phyloP scores from a whole-genome alignment of 805 yeast species.

The Candida ponderosae region DNA sequence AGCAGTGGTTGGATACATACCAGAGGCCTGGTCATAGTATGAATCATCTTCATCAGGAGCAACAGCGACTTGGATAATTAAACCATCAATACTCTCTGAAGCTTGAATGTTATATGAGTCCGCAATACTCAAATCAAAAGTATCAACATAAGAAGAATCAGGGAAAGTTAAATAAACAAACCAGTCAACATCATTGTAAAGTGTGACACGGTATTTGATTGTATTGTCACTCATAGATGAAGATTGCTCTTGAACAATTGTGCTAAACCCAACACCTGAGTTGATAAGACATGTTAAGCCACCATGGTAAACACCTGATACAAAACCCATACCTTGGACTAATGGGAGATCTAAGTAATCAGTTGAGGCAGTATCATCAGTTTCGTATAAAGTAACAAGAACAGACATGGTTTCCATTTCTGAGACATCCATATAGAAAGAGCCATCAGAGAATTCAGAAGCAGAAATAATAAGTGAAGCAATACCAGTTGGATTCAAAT shows the following conservation, averaged over 20 bases:
- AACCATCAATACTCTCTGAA: conserved; percentile 25
- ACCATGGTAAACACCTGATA: conserved; percentile 43
- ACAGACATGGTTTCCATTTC: conserved; percentile 46
- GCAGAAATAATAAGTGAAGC: conserved; percentile 53
- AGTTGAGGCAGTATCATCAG: conserved; percentile 13
- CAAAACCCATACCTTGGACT: conserved; percentile 56
- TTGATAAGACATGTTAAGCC: conserved; percentile 35
- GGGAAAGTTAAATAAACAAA: conserved; percentile 40
- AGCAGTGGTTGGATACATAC: conserved; percentile 51
- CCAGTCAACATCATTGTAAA: conserved; percentile 43
- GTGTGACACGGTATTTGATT: conserved; percentile 44
- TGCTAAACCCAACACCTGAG: conserved; percentile 37
- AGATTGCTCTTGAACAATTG: conserved; percentile 27
- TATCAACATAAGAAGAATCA: conserved; percentile 16
- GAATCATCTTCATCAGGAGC: conserved; percentile 32
- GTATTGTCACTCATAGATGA: conserved; percentile 27
- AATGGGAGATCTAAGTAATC: conserved; percentile 40
- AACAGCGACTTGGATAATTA: conserved; percentile 44
- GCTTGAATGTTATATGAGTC: conserved; percentile 30
- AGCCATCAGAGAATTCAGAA: conserved; percentile 30
- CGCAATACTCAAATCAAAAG: conserved; percentile 24
- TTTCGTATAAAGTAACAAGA: conserved; percentile 31
- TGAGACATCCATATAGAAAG: conserved; percentile 33
- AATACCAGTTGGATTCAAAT: conserved; percentile 46
- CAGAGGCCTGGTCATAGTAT: conserved; percentile 60